Conservation (phyloP, 2,329 filamentous ascomycete genomes). For the Clarireedia homoeocarpa region DNA sequence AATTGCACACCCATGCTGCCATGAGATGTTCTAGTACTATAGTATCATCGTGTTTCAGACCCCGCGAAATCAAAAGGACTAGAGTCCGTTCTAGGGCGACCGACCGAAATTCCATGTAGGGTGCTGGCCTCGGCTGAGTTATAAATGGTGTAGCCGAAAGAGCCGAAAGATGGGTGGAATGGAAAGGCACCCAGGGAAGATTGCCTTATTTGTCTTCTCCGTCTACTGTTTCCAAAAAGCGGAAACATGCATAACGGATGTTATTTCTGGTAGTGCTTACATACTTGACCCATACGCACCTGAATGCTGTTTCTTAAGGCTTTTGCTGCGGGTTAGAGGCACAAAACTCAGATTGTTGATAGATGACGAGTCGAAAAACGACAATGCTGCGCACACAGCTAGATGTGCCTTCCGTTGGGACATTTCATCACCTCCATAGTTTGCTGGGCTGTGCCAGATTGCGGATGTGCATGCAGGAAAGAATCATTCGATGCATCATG, state of each 20-base stretch:
- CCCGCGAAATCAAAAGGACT: neutral
- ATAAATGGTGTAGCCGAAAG: neutral
- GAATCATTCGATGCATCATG: neutral
- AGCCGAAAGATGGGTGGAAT: neutral
- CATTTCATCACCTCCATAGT: neutral
- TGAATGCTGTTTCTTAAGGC: neutral
- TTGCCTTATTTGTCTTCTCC: neutral
- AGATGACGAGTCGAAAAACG: neutral
- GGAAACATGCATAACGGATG: neutral
- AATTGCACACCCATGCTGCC: neutral
- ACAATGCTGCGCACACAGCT: neutral
- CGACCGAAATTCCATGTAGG: neutral
- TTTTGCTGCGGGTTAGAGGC: constrained; percentile 8
- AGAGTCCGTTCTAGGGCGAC: neutral
- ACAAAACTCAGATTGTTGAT: neutral
- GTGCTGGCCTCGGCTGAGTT: neutral
- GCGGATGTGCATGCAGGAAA: neutral
- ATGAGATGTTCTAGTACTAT: neutral
- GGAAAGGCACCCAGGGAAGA: neutral
- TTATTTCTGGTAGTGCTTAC: neutral
- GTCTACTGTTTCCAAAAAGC: neutral
- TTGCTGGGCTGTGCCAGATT: neutral
- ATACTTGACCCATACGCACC: neutral
- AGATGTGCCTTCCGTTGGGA: too few relatives aligned
- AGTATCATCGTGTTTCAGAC: neutral